phyloP scores from a whole-genome alignment of 2,329 filamentous ascomycete species.

The Colletotrichum neosansevieriae region DNA sequence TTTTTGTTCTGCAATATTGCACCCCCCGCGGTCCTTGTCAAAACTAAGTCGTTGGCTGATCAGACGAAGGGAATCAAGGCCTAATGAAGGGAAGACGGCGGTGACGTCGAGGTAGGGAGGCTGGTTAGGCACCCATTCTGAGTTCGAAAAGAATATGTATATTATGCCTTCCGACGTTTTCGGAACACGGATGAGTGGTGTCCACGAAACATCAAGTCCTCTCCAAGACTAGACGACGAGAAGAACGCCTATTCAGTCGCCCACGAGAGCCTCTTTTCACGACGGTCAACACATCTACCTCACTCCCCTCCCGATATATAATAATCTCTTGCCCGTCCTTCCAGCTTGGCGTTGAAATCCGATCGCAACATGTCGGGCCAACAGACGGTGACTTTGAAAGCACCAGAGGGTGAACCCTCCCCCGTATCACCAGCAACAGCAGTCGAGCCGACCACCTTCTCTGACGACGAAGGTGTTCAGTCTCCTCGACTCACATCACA shows the following conservation, averaged over 20 bases:
- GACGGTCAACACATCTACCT: constrained; percentile 18
- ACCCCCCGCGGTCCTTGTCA: constrained; percentile 29
- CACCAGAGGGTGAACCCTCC: constrained; percentile 32
- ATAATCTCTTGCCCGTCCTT: constrained; percentile 23
- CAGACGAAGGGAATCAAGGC: constrained; percentile 36
- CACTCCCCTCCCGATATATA: constrained; percentile 18
- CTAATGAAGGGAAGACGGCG: constrained; percentile 20
- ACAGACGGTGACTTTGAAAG: constrained; percentile 33
- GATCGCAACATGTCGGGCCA: constrained; percentile 39
- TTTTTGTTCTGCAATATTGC: constrained; percentile 8
- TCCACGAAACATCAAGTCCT: not conserved
- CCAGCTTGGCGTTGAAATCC: constrained; percentile 5
- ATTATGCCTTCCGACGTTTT: constrained; percentile 32
- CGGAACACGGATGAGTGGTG: not conserved
- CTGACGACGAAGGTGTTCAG: constrained; percentile 25
- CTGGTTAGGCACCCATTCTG: constrained; percentile 19
- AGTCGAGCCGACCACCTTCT: constrained; percentile 35
- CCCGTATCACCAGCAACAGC: constrained; percentile 40
- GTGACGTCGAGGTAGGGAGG: constrained; percentile 36
- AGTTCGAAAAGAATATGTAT: constrained; percentile 28
- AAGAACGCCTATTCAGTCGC: not conserved
- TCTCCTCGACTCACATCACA: constrained; percentile 9
- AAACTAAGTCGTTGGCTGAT: constrained; percentile 39
- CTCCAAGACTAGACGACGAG: constrained; percentile 26
- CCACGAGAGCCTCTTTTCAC: constrained; percentile 1